Base-by-base conservation (phyloP, 2,329 filamentous ascomycete genomes). In the Bipolaris cookei region DNA sequence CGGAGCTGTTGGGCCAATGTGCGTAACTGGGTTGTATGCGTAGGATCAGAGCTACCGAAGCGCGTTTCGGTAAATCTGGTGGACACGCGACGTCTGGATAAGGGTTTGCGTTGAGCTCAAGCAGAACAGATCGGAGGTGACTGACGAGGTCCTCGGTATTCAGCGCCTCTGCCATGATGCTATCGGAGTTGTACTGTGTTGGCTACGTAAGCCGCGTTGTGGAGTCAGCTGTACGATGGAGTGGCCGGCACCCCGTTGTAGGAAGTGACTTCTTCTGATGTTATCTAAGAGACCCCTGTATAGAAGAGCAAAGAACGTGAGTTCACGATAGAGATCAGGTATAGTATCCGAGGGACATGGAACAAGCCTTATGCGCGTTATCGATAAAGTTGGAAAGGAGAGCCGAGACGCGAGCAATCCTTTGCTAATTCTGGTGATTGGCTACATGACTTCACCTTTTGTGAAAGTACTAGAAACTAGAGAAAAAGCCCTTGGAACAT, bases 1-100 rank as follows among this genome's bases (percentile, higher is more conserved):
- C 51, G 55, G 66, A 52, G 50, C 50, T 65, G 18, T 76, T 66
- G 6, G 84, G 83, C 78, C 81, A 84, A 65, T 87, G 80, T 21
- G 81, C 67, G 68, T 83, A 84, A 14, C 81, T 79, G 14, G 86
- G 86, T 50, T 86, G 82, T 23, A 90, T 79, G 59, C 87, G 85
- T 45, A 90, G 77, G 45, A 89, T 83, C 45, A 89, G 74, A 20
- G 87, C 86, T 38, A 90, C 87, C 3, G 86, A 87, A n/a, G 87
- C 87, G 59, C 87, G 81, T 69, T 85, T 85, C 58, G 81, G 82
- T 64, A 82, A 80, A 32, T 73, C 70, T 18, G 81, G 79, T 21
- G 83, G 82, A 50, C 79, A 82, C 13, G 78, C 72, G 41, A 84
- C 73, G 38, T 80, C 71, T 1, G 82, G 81, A 61, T 83, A 84